phyloP scores from a whole-genome alignment of 768 basidiomycete genomes.

The Kwoniella mangroviensis region DNA sequence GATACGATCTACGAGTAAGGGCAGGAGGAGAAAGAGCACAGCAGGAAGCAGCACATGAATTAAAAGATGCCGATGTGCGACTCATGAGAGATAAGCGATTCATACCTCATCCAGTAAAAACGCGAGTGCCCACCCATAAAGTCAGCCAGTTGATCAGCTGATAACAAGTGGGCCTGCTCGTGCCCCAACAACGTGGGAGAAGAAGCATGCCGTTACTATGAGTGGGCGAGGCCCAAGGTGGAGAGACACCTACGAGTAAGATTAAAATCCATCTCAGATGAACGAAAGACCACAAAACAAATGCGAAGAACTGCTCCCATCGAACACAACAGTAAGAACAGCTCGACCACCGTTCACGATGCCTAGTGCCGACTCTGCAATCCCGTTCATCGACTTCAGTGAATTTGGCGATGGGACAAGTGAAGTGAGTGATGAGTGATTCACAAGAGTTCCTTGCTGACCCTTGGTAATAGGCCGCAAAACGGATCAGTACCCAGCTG shows the following conservation, averaged over 20 bases:
- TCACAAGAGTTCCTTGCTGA: too few species aligned
- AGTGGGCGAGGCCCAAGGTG: background rate
- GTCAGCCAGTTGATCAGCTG: constrained; percentile 7
- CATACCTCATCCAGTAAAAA: background rate
- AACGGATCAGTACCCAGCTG: constrained; percentile 29
- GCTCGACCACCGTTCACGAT: constrained; percentile 5
- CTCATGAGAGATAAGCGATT: background rate
- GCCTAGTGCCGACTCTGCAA: constrained; percentile 22
- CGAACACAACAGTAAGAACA: background rate
- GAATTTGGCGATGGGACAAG: constrained; percentile 33
- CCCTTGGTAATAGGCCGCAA: constrained; percentile 5
- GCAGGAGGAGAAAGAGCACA: too few species aligned
- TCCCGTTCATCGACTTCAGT: constrained; percentile 37
- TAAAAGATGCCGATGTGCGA: background rate
- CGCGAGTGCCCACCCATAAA: background rate
- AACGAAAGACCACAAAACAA: too few species aligned
- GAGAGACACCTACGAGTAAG: background rate
- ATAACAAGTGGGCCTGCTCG: too few species aligned
- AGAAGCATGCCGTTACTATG: background rate
- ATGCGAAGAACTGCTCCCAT: too few species aligned
- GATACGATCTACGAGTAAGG: too few species aligned
- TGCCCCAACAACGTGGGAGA: background rate
- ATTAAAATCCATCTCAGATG: background rate
- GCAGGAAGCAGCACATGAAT: too few species aligned
- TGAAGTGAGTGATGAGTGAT: background rate